Percentiles rank a stretch among this genome's conserved stretches.
These are phyloP conservation scores for Orbilia ellipsospora DNA, from an alignment of 2,329 filamentous ascomycete species.

Conservation along the genomic window DNA sequence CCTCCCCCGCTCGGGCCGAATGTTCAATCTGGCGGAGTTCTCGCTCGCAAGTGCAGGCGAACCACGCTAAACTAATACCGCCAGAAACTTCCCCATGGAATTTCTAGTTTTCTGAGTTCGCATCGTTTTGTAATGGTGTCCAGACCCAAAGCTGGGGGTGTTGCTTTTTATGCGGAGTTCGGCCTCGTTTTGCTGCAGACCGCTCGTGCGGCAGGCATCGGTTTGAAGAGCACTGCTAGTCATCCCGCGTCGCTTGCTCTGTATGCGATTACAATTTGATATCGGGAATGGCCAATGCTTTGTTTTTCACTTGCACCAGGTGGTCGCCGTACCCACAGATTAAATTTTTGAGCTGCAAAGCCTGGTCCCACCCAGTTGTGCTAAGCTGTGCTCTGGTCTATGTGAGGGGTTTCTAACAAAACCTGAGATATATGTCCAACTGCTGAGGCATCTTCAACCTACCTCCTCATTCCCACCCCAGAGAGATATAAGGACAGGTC, in stretches of 20 bases:
- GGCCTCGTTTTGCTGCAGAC: slow-evolving; percentile 18
- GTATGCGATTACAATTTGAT: slow-evolving; percentile 30
- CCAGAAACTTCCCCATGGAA: slow-evolving; percentile 51
- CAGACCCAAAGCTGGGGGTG: slow-evolving; percentile 15
- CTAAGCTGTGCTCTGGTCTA: not conserved
- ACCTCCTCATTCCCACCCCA: slow-evolving; percentile 19
- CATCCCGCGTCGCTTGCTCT: slow-evolving; percentile 38
- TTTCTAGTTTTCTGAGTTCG: slow-evolving; percentile 11
- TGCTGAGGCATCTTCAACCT: slow-evolving; percentile 8
- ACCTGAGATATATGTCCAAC: slow-evolving; percentile 23
- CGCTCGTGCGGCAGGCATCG: slow-evolving; percentile 37
- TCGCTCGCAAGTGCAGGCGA: slow-evolving; percentile 17
- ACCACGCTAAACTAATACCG: slow-evolving; percentile 26
- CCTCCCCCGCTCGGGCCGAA: slow-evolving; percentile 44
- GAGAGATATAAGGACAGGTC: too few relatives aligned
- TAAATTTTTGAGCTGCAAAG: slow-evolving; percentile 24
- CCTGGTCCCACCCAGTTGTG: slow-evolving; percentile 12
- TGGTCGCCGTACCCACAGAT: slow-evolving; percentile 43
- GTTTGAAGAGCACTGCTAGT: slow-evolving; percentile 10
- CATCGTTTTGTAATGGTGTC: slow-evolving; percentile 51
- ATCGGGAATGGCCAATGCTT: slow-evolving; percentile 39
- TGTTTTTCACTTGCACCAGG: slow-evolving; percentile 14
- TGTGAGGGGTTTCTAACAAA: slow-evolving; percentile 18
- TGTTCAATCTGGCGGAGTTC: slow-evolving; percentile 49
- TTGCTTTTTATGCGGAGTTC: slow-evolving; percentile 37